Conservation (phyloP, 129 eudicot species). For the Apium graveolens region DNA sequence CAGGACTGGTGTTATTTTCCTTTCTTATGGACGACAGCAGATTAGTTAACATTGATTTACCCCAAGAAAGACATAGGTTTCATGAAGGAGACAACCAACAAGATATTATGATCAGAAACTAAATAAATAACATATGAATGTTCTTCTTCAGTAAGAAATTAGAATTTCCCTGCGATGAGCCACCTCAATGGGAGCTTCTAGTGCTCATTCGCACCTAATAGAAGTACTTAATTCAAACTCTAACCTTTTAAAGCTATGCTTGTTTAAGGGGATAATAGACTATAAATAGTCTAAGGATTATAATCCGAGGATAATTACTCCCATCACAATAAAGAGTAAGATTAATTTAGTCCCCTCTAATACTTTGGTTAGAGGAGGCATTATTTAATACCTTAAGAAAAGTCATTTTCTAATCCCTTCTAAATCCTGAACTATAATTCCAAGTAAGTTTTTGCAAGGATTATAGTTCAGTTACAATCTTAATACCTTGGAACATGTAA, state of each 20-base stretch:
- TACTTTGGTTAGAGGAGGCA: background rate
- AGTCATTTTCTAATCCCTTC: background rate
- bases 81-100: background rate
- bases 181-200: background rate
- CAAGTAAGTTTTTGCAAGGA: background rate
- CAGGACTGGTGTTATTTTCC: background rate
- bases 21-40: background rate
- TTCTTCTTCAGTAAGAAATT: background rate
- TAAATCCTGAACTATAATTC: background rate
- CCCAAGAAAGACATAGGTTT: background rate
- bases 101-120: background rate
- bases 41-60: background rate
- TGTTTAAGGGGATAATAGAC: background rate
- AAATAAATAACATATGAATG: background rate
- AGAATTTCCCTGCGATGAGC: background rate
- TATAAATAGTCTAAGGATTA: background rate
- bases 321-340: background rate
- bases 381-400: background rate
- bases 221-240: background rate
- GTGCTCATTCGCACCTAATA: background rate
- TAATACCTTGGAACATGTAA: background rate
- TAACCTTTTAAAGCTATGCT: background rate
- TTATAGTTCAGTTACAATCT: background rate
- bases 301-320: background rate
- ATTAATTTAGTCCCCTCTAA: background rate